Conservation (phyloP, 768 basidiomycete genomes). For the Suillus bovinus region DNA sequence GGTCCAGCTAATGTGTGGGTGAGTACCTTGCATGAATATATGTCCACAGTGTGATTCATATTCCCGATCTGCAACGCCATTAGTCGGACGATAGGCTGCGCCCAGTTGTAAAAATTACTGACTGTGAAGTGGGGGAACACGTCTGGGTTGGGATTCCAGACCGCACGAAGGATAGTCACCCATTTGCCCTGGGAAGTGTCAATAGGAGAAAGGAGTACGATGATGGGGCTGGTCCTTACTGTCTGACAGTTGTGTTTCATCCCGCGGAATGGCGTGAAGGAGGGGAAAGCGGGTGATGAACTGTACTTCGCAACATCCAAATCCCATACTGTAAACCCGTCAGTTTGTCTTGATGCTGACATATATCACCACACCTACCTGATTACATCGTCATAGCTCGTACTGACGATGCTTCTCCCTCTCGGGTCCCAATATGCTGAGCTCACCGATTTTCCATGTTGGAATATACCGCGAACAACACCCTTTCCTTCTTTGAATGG, state of each 20-base stretch:
- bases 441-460: constrained; percentile 75
- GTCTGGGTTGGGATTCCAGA: constrained; percentile 78
- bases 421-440: constrained; percentile 87
- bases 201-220: neutral
- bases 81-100: neutral
- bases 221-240: constrained; percentile 38
- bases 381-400: constrained; percentile 79
- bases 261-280: constrained; percentile 61
- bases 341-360: constrained; percentile 10
- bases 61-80: constrained; percentile 57
- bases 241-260: constrained; percentile 81
- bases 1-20: neutral
- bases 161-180: constrained; percentile 75
- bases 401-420: constrained; percentile 78
- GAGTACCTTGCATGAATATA: constrained; percentile 69
- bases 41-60: constrained; percentile 77
- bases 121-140: constrained; percentile 85
- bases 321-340: constrained; percentile 67
- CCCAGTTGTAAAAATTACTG: constrained; percentile 22
- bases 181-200: constrained; percentile 63
- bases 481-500: constrained; percentile 50
- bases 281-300: constrained; percentile 50
- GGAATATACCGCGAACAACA: constrained; percentile 61
- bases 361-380: constrained; percentile 53
- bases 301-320: constrained; percentile 53